Base-by-base conservation (phyloP, 768 basidiomycete species). In the Austroboletus festivus region DNA sequence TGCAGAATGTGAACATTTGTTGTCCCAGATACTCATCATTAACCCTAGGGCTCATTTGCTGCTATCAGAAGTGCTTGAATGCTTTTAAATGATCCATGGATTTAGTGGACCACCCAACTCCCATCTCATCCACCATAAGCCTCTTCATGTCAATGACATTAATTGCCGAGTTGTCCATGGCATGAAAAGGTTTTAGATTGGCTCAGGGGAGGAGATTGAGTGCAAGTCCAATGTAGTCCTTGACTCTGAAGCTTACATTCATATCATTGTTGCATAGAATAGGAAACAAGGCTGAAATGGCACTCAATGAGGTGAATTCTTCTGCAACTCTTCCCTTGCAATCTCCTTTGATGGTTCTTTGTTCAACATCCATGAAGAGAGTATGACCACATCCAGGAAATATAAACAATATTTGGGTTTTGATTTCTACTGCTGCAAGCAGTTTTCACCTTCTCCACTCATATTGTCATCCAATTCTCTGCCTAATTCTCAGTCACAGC, bases 171-270 rank as follows among this genome's bases (percentile, higher is more conserved):
- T 98, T 50, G 79, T 99, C 34, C 79, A 78, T 28, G 85, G 85
- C 42, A 98, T 97, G 96, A 83, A 85, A 37, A 95, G 95, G 5
- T 97, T 99, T 70, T 95, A 97, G 61, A 97, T 99, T 56, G 96
- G 96, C 15, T 73, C 86, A 0, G 85, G 88, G 42, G 86, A 88
- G 5, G 89, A 95, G 12, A 90, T 98, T 47, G 85, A 91, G 66
- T 74, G 74, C 35, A 83, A 76, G 61, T 78, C 97, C 3, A 61
- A 78, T 10, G 75, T 80, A 1, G 78, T 96, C 19, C 80, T 98
- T 20, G 80, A 83, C 54, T 84, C 85, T 0, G 93, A 96, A 23
- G 62, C 71, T 1, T 99, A 97, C 68, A 68, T 75, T 9, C 79
- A 83, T 0, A 80, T 89, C 0, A 77, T 95, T 3, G 74, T 81